These are phyloP conservation scores for Phaeotremella fagi DNA, from an alignment of 768 basidiomycete genomes.

Conservation along the genomic window DNA sequence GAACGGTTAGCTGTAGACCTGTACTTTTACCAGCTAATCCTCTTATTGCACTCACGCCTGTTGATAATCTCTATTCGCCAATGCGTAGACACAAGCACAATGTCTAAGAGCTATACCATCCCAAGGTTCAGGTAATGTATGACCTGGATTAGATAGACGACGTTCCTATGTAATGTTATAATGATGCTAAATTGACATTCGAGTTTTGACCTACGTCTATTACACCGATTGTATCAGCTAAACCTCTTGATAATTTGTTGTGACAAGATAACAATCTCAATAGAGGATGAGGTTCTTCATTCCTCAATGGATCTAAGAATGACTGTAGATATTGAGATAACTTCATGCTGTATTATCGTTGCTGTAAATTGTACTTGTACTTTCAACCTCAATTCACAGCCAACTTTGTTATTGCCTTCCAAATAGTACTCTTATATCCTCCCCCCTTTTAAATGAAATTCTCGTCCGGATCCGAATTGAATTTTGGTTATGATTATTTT, in stretches of 20 bases:
- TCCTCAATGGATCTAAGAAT: constrained; percentile 28
- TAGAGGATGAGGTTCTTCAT: constrained; percentile 25
- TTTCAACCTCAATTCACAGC: too few species aligned
- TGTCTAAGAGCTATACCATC: constrained; percentile 39
- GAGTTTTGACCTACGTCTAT: constrained; percentile 25
- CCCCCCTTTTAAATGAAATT: not conserved
- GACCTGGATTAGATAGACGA: constrained; percentile 29
- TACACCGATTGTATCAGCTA: constrained; percentile 35
- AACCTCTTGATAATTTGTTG: constrained; percentile 35
- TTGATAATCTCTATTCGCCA: constrained; percentile 24
- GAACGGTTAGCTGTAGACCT: not conserved
- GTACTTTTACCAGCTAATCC: constrained; percentile 34
- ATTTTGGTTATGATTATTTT: not conserved
- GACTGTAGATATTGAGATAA: constrained; percentile 36
- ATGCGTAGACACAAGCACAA: constrained; percentile 34
- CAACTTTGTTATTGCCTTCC: too few species aligned
- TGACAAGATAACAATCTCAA: constrained; percentile 23
- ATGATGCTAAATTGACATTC: not conserved
- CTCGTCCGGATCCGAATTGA: not conserved
- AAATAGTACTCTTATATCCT: too few species aligned
- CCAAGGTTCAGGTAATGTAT: constrained; percentile 39
- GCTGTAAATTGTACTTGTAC: not conserved
- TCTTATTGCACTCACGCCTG: constrained; percentile 38
- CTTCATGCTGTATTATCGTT: constrained; percentile 23
- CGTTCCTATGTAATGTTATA: constrained; percentile 20